phyloP scores from a whole-genome alignment of 306 rosid genomes.

The Vachellia pachyceras region DNA sequence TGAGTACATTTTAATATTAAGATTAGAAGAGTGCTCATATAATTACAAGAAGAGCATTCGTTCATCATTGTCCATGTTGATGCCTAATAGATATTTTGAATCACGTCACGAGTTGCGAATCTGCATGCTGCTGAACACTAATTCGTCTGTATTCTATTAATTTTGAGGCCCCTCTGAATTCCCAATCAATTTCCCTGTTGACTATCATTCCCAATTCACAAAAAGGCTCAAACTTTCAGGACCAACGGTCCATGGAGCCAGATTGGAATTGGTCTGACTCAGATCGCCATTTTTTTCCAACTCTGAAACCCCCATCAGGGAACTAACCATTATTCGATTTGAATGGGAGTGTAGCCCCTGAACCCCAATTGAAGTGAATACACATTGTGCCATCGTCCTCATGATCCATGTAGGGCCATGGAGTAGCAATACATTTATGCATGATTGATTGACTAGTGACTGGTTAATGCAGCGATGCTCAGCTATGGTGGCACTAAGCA shows the following conservation, averaged over 20 bases:
- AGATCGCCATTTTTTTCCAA: neutral
- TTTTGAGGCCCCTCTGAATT: neutral
- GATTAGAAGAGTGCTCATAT: neutral
- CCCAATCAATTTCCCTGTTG: neutral
- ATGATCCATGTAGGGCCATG: neutral
- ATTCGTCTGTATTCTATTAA: slow-evolving; percentile 43
- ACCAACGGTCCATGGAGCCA: neutral
- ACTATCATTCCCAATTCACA: neutral
- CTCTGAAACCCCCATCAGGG: neutral
- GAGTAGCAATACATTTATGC: neutral
- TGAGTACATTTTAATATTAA: neutral
- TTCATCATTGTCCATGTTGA: neutral
- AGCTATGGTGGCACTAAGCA: neutral
- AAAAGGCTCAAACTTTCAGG: slow-evolving; percentile 28
- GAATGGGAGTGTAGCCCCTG: neutral
- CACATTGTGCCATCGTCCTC: neutral
- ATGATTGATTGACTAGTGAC: neutral
- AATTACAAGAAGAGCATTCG: neutral
- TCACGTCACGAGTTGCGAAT: slow-evolving; percentile 45
- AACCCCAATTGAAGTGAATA: neutral
- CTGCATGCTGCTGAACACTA: slow-evolving; percentile 47
- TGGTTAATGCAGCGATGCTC: neutral
- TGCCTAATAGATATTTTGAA: neutral
- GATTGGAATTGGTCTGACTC: neutral
- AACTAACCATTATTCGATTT: neutral